Evolutionary conservation across 2,329 filamentous ascomycete genomes (phyloP), one percentile per base, ranked within the genome.

Genomic region (Trichoderma breve): DNA sequence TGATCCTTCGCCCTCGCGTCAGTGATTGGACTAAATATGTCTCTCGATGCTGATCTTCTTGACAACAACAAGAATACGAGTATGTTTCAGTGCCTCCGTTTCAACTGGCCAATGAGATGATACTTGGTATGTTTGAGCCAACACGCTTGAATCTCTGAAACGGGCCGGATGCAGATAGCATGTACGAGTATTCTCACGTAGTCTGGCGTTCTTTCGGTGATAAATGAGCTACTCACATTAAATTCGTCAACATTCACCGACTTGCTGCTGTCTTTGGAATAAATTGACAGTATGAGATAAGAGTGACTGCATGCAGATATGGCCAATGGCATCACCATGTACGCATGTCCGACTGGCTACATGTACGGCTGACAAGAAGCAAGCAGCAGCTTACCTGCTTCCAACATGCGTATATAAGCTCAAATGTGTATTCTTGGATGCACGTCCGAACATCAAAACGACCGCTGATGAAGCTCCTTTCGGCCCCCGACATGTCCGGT

Each of bases 321-420:
- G 21, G 0, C 7, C 21, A 24, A 55, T 55, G 28, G 24, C 24
- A 55, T 55, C 21, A 4, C 18, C 53, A 3, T 30, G 3, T 12
- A 30, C 28, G 24, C 43, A 11, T n/a, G 53, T 58, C 15, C 53
- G 53, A 58, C 24, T 58, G 26, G 53, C 53, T 58, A 28, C 28
- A 28, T 30, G 24, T 15, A 18, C 53, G 14, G n/a, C 43, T 51
- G 43, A 51, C n/a, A 51, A 51, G n/a, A 51, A 24, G 9, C 43
- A 51, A 51, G 43, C n/a, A 51, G n/a, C n/a, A 21, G 43, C 43
- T 51, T 51, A 21, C 43, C 43, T 21, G 43, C 43, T 51, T 21
- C n/a, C 2, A 51, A n/a, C n/a, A 63, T 63, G 61, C 61, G 36
- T 39, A 39, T 63, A 63, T 63, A 63, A 63, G 61, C 61, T 43